These are phyloP conservation scores for Turnera subulata DNA, from an alignment of 345 rosid genomes.

Conservation along the genomic window DNA sequence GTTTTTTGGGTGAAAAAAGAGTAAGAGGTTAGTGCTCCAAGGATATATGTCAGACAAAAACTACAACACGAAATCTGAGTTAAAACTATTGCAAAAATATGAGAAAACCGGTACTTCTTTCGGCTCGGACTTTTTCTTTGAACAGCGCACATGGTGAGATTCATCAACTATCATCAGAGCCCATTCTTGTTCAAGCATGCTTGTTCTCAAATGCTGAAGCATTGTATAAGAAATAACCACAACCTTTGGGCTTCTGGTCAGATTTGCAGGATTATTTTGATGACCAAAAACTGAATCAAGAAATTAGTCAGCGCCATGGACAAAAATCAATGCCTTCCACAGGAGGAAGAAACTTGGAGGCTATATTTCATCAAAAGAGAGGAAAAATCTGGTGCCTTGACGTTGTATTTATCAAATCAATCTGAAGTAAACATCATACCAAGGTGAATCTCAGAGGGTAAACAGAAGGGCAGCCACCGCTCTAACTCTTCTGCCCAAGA, in stretches of 20 bases:
- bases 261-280: slow-evolving; percentile 63
- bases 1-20: too few species aligned
- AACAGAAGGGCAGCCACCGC: slow-evolving; percentile 84
- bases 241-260: slow-evolving; percentile 68
- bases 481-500: slow-evolving; percentile 97
- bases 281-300: slow-evolving; percentile 74
- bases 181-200: slow-evolving; percentile 77
- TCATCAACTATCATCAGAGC: slow-evolving; percentile 86
- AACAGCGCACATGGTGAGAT: slow-evolving; percentile 85
- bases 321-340: not conserved
- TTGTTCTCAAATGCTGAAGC: slow-evolving; percentile 71
- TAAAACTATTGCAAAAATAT: not conserved
- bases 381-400: too few species aligned
- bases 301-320: slow-evolving; percentile 7
- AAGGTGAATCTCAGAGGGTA: slow-evolving; percentile 89
- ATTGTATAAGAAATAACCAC: slow-evolving; percentile 88
- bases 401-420: too few species aligned
- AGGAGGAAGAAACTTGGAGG: not conserved
- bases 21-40: not conserved
- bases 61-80: too few species aligned
- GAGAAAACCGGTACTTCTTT: slow-evolving; percentile 51
- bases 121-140: slow-evolving; percentile 64
- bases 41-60: too few species aligned
- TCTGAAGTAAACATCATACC: slow-evolving; percentile 35
- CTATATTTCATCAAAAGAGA: too few species aligned